Evolutionary conservation across 148 eudicot species (phyloP), one percentile per base, ranked within the genome.

Genomic region (Pouteria glomerata): DNA sequence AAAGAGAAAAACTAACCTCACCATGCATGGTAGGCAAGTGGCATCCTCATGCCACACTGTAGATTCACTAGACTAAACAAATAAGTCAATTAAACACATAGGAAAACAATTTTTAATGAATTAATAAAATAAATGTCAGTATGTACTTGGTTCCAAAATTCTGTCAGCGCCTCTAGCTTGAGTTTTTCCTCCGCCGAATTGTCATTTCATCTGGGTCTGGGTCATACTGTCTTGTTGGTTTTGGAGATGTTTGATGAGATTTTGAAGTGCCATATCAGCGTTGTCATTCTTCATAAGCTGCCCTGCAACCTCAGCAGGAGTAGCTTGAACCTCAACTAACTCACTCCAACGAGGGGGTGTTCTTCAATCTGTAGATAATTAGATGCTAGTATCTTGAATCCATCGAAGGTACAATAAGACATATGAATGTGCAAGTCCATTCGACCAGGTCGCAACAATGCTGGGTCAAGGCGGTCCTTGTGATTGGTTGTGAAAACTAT

Each of bases 401-500:
- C 84, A 52, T 76, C 65, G 33, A 75, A 77, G 18, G 68, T 77
- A 77, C 88, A 85, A 55, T 82, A 80, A 26, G 88, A 85, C 88
- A 85, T 85, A 45, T 80, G 74, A 4, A 85, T 55, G 61, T 85
- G 85, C 26, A 85, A 66, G 39, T 85, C 88, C 88, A 85, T 85
- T 2, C 88, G 82, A 11, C 88, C 88, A 0, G 85, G 88, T 37
- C 85, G 52, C 66, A 85, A 58, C 75, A 85, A 33, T 19, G 88
- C 88, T 10, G 83, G 78, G 71, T 85, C 88, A 5, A 85, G 78
- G 1, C 82, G 74, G 70, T 79, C 77, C 70, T 82, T 85, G 68
- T 82, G 85, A n/a, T 85, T 85, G 23, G 88, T 85, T 6, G 88
- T 85, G 70, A 82, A 82, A 29, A 85, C 75, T 27, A 85, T 75